phyloP scores from a whole-genome alignment of 495 filamentous ascomycete species.

The Hypomontagnella submonticulosa region DNA sequence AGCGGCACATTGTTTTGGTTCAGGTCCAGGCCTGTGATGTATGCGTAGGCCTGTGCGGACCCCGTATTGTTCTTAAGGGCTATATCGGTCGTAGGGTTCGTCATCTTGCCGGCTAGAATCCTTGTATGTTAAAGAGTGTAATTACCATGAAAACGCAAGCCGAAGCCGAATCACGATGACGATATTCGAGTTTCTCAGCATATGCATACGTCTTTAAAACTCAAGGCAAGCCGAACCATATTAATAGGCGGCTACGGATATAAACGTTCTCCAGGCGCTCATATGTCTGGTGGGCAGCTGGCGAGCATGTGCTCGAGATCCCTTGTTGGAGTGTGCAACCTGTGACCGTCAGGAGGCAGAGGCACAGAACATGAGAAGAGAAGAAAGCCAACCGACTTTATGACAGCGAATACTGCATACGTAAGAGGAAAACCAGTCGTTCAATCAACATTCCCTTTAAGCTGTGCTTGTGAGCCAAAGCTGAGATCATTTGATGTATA shows the following conservation, averaged over 20 bases:
- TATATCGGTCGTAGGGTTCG: constrained; percentile 63
- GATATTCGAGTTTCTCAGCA: neutral
- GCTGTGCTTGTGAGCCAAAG: constrained; percentile 31
- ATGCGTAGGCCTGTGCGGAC: constrained; percentile 72
- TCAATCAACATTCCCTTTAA: constrained; percentile 23
- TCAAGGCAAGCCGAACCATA: constrained; percentile 1
- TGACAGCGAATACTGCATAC: constrained; percentile 19
- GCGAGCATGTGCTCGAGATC: constrained; percentile 43
- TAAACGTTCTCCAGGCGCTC: neutral
- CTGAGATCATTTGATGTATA: constrained; percentile 42
- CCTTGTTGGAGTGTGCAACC: constrained; percentile 36
- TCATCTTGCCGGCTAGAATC: constrained; percentile 43
- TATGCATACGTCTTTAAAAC: neutral
- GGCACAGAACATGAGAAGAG: constrained; percentile 12
- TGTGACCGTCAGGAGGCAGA: constrained; percentile 34
- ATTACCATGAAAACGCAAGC: constrained; percentile 5
- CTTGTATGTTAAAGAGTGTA: constrained; percentile 1
- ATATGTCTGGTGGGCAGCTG: constrained; percentile 16
- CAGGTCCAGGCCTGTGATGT: constrained; percentile 73
- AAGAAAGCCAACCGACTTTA: constrained; percentile 31
- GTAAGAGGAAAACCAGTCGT: constrained; percentile 33
- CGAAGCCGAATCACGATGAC: constrained; percentile 6
- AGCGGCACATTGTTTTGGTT: constrained; percentile 69
- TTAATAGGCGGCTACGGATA: constrained; percentile 10
- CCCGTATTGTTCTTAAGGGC: constrained; percentile 71